Percentiles rank a stretch among this genome's conserved stretches.
Conservation (phyloP, 768 basidiomycete genomes). For the Pulveroboletus sp. region DNA sequence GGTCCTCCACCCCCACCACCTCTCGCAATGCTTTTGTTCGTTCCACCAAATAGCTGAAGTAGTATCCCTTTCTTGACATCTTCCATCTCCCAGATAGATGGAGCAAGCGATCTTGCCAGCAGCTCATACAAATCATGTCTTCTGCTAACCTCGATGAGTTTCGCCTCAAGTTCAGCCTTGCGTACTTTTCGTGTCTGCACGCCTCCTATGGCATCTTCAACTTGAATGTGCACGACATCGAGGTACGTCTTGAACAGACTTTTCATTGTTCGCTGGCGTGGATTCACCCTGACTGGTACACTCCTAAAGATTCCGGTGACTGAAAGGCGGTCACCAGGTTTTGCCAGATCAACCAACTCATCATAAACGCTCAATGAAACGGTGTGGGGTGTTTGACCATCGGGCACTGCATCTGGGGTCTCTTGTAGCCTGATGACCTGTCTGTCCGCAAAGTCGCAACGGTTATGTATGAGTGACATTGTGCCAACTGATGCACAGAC, state of each 20-base stretch:
- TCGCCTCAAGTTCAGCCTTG: slow-evolving; percentile 73
- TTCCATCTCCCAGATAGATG: slow-evolving; percentile 97
- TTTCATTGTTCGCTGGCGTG: slow-evolving; percentile 86
- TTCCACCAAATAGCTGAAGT: slow-evolving; percentile 94
- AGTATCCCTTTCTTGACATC: slow-evolving; percentile 99
- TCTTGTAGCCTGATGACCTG: slow-evolving; percentile 96
- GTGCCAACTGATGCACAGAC: slow-evolving; percentile 84
- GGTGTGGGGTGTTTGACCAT: slow-evolving; percentile 97
- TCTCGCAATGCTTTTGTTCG: slow-evolving; percentile 89
- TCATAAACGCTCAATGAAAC: slow-evolving; percentile 98
- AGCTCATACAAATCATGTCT: slow-evolving; percentile 83
- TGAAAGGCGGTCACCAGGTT: slow-evolving; percentile 89
- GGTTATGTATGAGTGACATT: slow-evolving; percentile 95
- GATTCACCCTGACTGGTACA: slow-evolving; percentile 92
- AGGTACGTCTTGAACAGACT: slow-evolving; percentile 97
- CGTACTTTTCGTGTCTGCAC: slow-evolving; percentile 34
- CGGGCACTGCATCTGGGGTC: slow-evolving; percentile 95
- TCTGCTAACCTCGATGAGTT: slow-evolving; percentile 65
- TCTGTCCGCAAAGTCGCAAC: slow-evolving; percentile 92
- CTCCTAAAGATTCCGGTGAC: slow-evolving; percentile 95
- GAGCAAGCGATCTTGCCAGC: slow-evolving; percentile 80
- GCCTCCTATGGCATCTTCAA: slow-evolving; percentile 43
- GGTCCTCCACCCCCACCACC: slow-evolving; percentile 97
- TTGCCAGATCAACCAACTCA: slow-evolving; percentile 93
- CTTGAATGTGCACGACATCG: slow-evolving; percentile 88